Base-by-base conservation (phyloP, 768 basidiomycete genomes). In the Trichaptum fuscoviolaceum region DNA sequence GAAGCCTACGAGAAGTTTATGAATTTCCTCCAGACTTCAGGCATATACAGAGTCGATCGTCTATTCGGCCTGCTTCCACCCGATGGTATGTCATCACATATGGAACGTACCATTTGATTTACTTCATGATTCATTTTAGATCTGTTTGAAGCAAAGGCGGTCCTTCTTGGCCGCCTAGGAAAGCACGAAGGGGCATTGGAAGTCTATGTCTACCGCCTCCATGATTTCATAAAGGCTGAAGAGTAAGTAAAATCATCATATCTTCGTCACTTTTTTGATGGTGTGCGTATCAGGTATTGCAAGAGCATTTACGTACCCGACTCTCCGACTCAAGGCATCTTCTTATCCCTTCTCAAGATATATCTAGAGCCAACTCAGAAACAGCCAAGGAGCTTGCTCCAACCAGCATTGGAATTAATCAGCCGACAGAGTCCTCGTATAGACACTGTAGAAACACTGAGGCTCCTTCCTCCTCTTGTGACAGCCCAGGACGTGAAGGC, bases 181-280 rank as follows among this genome's bases (percentile, higher is more conserved):
- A 87, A 93, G 64, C 96, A 99, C 68, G 94, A 97, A 68, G 93
- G 90, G 68, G 95, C 96, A 0, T 84, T 99, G n/a, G 93, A 96
- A 73, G 84, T 96, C 17, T 99, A 99, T 74, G 95, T 96, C 7
- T 91, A 98, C 73, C 86, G 88, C 36, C 81, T 99, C 35, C 84
- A 88, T 52, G 91, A 96, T 72, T 94, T 90, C 74, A 68, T 77
- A 27, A 94, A 94, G 68, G 97, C 97, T 0, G 97, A 99, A 80
- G 87, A 91, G 93, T 96, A 71, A 69, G 89, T 74, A 23, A 24
- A 17, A 66, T 35, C 15, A 58, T 66, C 26, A 34, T 58, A 58
- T 35, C 23, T 42, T 7, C 64, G 17, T 63, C 59, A 63, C 35
- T 34, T 61, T 34, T 70, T 65, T 61, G 25, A 20, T 26, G 59